Evolutionary conservation across 768 basidiomycete species (phyloP).

Genomic region (Serpula lacrymans): DNA sequence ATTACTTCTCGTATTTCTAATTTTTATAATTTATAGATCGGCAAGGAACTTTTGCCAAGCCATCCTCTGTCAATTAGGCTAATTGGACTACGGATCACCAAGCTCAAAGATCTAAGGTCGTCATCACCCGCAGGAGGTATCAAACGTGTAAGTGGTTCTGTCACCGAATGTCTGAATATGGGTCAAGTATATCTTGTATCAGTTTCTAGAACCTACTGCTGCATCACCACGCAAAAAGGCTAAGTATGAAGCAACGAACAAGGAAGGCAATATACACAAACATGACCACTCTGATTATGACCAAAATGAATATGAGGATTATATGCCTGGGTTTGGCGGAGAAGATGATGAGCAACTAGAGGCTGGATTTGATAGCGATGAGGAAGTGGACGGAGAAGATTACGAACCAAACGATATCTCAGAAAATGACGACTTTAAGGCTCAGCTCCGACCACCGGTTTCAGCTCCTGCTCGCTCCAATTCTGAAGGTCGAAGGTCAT

Average conservation of each 20-base stretch:
- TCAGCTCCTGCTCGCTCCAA: conserved; percentile 22
- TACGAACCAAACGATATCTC: conserved; percentile 11
- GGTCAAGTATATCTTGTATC: not conserved
- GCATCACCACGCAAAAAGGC: conserved; percentile 38
- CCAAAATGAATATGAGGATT: conserved; percentile 26
- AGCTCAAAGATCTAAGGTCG: conserved; percentile 76
- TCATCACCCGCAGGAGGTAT: conserved; percentile 51
- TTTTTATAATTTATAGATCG: conserved; percentile 47
- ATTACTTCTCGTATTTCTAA: conserved; percentile 4
- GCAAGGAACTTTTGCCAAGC: conserved; percentile 80
- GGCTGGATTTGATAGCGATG: conserved; percentile 7
- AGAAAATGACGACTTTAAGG: not conserved
- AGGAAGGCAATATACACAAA: no score
- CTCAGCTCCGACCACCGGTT: conserved; percentile 18
- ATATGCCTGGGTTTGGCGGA: conserved; percentile 55
- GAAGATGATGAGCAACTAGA: conserved; percentile 39
- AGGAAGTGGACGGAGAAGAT: conserved; percentile 7
- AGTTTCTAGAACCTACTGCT: conserved; percentile 57
- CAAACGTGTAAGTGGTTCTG: conserved; percentile 55
- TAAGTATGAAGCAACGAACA: conserved; percentile 23
- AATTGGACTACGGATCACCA: conserved; percentile 86
- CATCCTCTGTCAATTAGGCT: conserved; percentile 77
- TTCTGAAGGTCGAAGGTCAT: conserved; percentile 2
- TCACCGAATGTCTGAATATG: not conserved
- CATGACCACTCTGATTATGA: conserved; percentile 15